Conservation (phyloP, 164 flowering plant species). For the Umbilicus rupestris region DNA sequence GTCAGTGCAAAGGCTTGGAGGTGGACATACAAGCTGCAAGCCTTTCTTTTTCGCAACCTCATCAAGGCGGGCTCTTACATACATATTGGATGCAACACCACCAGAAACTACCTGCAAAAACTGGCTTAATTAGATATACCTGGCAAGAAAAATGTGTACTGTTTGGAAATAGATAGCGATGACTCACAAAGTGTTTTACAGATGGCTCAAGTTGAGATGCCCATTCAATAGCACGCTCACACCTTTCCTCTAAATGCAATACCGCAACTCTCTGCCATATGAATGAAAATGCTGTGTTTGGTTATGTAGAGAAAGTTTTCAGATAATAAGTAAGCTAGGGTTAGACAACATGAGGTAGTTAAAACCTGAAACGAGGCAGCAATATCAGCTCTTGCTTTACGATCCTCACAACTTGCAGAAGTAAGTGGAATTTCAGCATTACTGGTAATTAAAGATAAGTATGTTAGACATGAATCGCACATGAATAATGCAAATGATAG, state of each 20-base stretch:
- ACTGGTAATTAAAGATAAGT: slow-evolving; percentile 27
- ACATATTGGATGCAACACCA: slow-evolving; percentile 92
- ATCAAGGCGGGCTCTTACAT: slow-evolving; percentile 70
- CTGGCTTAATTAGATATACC: background rate
- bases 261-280: slow-evolving; percentile 80
- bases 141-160: background rate
- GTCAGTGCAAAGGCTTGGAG: slow-evolving; percentile 93
- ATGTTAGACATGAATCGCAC: background rate
- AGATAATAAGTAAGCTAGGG: background rate
- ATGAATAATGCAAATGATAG: background rate
- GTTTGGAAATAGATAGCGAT: background rate
- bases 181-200: slow-evolving; percentile 51
- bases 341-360: background rate
- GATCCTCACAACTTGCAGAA: slow-evolving; percentile 48
- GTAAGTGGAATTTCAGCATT: slow-evolving; percentile 54
- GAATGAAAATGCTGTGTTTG: background rate
- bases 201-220: slow-evolving; percentile 79
- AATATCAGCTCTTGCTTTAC: slow-evolving; percentile 72
- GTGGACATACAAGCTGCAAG: slow-evolving; percentile 84
- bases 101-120: slow-evolving; percentile 74
- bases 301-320: background rate
- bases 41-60: slow-evolving; percentile 42
- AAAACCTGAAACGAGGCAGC: slow-evolving; percentile 95
- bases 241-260: slow-evolving; percentile 85
- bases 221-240: slow-evolving; percentile 92